These are phyloP conservation scores for Chenopodium formosanum DNA, from an alignment of 148 eudicot species.

Conservation along the genomic window DNA sequence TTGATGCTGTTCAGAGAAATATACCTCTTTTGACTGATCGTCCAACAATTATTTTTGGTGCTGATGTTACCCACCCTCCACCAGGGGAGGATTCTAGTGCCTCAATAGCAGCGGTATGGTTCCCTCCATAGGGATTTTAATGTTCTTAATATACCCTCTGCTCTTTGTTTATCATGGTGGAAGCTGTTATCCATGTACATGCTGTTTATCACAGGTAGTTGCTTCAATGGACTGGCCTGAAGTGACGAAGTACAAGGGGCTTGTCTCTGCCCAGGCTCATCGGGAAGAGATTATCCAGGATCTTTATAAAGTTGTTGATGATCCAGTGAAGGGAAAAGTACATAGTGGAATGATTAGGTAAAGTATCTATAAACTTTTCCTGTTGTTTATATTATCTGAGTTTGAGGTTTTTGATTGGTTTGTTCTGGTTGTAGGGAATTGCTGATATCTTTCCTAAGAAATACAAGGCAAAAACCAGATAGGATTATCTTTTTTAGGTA, in stretches of 20 bases:
- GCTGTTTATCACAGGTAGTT: conserved; percentile 53
- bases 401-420: not conserved
- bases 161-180: not conserved
- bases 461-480: conserved; percentile 40
- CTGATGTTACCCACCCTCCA: conserved; percentile 87
- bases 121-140: not conserved
- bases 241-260: conserved; percentile 69
- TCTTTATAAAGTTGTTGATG: conserved; percentile 41
- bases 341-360: conserved; percentile 77
- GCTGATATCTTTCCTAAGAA: conserved; percentile 35
- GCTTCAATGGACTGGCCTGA: conserved; percentile 92
- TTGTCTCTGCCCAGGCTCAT: conserved; percentile 65
- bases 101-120: conserved; percentile 82
- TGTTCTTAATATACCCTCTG: not conserved
- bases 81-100: conserved; percentile 88
- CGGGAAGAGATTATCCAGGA: conserved; percentile 68
- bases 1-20: conserved; percentile 29
- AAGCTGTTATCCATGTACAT: not conserved
- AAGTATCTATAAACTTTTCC: not conserved
- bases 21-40: conserved; percentile 51
- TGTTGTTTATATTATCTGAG: no score
- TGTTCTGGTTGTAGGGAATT: conserved; percentile 48
- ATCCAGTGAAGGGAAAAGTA: conserved; percentile 38
- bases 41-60: conserved; percentile 81
- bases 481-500: conserved; percentile 86